Conservation (phyloP, 163 green algal species). For the Chlamydomonas reinhardtii region DNA sequence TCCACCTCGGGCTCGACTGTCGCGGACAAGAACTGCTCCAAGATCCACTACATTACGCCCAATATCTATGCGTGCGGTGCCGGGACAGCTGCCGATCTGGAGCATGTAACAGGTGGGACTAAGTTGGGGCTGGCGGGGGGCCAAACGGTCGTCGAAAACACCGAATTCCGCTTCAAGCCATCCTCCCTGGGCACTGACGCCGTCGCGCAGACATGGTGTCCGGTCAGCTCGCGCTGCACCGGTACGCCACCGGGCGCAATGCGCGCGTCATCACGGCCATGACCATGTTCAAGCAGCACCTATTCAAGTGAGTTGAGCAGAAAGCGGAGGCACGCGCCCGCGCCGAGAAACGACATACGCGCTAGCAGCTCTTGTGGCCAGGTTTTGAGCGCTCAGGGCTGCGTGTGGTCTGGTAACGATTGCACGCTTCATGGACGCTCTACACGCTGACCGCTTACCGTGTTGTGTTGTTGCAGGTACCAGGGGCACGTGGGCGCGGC, state of each 20-base stretch:
- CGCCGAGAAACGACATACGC: too few relatives aligned
- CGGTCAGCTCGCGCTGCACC: slow-evolving; percentile 92
- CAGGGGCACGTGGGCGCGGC: slow-evolving; percentile 96
- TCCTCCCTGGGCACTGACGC: too few relatives aligned
- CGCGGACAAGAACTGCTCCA: slow-evolving; percentile 99
- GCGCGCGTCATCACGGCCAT: slow-evolving; percentile 93
- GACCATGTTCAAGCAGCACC: slow-evolving; percentile 96
- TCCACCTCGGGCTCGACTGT: slow-evolving; percentile 96
- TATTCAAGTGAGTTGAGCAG: slow-evolving; percentile 86
- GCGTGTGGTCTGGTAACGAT: too few relatives aligned
- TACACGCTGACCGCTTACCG: too few relatives aligned
- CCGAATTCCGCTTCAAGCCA: not conserved
- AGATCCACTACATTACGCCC: slow-evolving; percentile 98
- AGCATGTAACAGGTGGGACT: slow-evolving; percentile 91
- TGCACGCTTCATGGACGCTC: too few relatives aligned
- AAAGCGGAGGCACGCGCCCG: too few relatives aligned
- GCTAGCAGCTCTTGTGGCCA: too few relatives aligned
- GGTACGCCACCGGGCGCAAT: slow-evolving; percentile 86
- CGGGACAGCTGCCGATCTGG: slow-evolving; percentile 97
- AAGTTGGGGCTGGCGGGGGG: not conserved
- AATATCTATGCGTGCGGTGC: slow-evolving; percentile 99
- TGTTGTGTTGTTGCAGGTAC: slow-evolving; percentile 81
- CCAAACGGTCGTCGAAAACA: not conserved
- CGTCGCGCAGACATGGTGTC: slow-evolving; percentile 91
- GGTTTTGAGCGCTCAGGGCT: too few relatives aligned